A percentile compares a stretch with the other conserved stretches of the same genome.
Conservation (phyloP, 176 grass and related monocot species). For the Cocos nucifera region DNA sequence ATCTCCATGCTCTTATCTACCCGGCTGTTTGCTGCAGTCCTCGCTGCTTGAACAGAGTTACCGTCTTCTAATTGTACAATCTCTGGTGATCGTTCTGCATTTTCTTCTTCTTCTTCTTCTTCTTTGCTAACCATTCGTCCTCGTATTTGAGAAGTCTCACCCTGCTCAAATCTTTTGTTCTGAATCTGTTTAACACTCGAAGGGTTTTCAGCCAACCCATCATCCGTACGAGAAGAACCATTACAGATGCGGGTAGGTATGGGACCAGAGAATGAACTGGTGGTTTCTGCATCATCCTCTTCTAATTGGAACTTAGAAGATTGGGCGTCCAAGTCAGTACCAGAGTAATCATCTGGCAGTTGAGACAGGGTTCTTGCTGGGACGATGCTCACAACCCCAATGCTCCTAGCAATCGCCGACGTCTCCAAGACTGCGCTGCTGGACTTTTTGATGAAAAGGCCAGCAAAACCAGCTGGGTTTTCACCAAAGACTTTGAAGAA, state of each 20-base stretch:
- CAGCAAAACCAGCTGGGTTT: slow-evolving; percentile 77
- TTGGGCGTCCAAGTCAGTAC: slow-evolving; percentile 47
- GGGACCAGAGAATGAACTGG: slow-evolving; percentile 60
- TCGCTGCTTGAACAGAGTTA: background rate
- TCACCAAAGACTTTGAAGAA: slow-evolving; percentile 95
- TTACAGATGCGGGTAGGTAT: slow-evolving; percentile 20
- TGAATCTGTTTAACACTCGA: slow-evolving; percentile 3
- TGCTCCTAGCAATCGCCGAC: slow-evolving; percentile 71
- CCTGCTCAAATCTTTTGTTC: background rate
- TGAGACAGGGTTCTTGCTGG: slow-evolving; percentile 52
- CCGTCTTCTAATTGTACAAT: background rate
- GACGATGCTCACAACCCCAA: slow-evolving; percentile 71
- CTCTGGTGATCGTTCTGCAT: background rate
- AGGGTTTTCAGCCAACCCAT: background rate
- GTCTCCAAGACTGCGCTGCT: slow-evolving; percentile 52
- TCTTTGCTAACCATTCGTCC: too few species aligned
- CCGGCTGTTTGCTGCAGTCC: background rate
- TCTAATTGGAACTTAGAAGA: slow-evolving; percentile 18
- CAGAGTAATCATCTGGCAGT: slow-evolving; percentile 36
- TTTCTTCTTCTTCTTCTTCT: slow-evolving; percentile 6
- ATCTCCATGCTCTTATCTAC: slow-evolving; percentile 28
- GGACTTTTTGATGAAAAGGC: slow-evolving; percentile 60
- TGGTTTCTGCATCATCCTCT: slow-evolving; percentile 46
- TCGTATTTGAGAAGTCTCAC: background rate
- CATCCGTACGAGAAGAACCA: background rate